Conservation (phyloP, 108 stramenopile genomes). For the Discostella pseudostelligera region DNA sequence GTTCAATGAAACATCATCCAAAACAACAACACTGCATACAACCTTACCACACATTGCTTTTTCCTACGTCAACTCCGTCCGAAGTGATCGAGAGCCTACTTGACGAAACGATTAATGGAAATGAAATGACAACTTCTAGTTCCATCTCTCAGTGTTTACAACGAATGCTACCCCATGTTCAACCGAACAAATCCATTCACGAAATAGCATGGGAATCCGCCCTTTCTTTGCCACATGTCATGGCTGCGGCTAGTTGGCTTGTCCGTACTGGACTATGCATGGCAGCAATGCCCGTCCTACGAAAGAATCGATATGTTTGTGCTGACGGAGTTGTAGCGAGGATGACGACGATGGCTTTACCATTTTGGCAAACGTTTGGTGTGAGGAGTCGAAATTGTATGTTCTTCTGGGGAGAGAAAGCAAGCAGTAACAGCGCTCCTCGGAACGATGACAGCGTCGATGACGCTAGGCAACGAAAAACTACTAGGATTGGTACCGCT, state of each 20-base stretch:
- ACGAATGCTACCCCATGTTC: constrained; percentile 54
- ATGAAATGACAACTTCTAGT: constrained; percentile 25
- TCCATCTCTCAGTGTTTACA: constrained; percentile 36
- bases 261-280: constrained; percentile 55
- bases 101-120: constrained; percentile 5
- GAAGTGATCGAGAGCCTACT: constrained; percentile 56
- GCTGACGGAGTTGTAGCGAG: constrained; percentile 36
- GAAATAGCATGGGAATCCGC: constrained; percentile 74
- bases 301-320: constrained; percentile 53
- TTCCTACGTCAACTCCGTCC: constrained; percentile 71
- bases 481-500: constrained; percentile 17
- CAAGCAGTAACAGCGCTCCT: constrained; percentile 27
- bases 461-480: constrained; percentile 17
- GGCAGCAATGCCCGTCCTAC: constrained; percentile 54
- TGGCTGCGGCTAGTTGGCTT: constrained; percentile 67
- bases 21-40: constrained; percentile 26
- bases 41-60: constrained; percentile 78
- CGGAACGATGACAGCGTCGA: constrained; percentile 19
- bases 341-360: constrained; percentile 53
- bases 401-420: constrained; percentile 43
- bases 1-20: not conserved
- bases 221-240: constrained; percentile 54
- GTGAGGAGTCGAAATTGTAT: constrained; percentile 18
- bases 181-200: constrained; percentile 62
- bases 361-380: constrained; percentile 70